These are phyloP conservation scores for Termitomyces sp. DNA, from an alignment of 768 basidiomycete genomes.

Conservation along the genomic window DNA sequence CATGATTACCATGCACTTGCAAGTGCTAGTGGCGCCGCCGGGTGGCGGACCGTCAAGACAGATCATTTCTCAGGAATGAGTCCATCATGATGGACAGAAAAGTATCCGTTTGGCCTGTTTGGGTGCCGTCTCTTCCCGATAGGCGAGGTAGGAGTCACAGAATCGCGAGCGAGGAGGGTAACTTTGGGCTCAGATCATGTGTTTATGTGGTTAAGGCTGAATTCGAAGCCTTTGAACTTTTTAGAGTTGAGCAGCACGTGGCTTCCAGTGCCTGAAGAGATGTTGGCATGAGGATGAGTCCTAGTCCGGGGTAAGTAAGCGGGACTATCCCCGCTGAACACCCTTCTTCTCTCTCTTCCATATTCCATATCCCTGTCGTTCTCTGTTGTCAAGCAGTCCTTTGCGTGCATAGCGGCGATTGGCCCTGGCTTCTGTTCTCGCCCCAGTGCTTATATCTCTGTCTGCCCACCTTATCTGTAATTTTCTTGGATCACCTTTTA, in stretches of 20 bases:
- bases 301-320: constrained; percentile 14
- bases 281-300: not conserved
- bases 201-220: not conserved
- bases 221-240: too few relatives aligned
- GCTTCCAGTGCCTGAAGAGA: constrained; percentile 14
- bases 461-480: constrained; percentile 8
- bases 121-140: not conserved
- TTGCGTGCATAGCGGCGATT: not conserved
- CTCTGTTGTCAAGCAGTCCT: not conserved
- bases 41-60: not conserved
- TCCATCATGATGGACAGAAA: not conserved
- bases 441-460: not conserved
- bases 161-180: not conserved
- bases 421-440: not conserved
- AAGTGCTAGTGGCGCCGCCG: not conserved
- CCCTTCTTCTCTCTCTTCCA: constrained; percentile 1
- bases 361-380: not conserved
- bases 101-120: not conserved
- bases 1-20: not conserved
- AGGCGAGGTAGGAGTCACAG: not conserved
- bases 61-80: not conserved
- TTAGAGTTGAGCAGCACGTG: constrained; percentile 7
- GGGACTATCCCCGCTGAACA: constrained; percentile 15
- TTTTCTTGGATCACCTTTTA: not conserved
- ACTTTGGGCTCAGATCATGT: not conserved